These are phyloP conservation scores for Protomyces inundatus DNA, from an alignment of 1,139 yeast genomes.

Conservation along the genomic window DNA sequence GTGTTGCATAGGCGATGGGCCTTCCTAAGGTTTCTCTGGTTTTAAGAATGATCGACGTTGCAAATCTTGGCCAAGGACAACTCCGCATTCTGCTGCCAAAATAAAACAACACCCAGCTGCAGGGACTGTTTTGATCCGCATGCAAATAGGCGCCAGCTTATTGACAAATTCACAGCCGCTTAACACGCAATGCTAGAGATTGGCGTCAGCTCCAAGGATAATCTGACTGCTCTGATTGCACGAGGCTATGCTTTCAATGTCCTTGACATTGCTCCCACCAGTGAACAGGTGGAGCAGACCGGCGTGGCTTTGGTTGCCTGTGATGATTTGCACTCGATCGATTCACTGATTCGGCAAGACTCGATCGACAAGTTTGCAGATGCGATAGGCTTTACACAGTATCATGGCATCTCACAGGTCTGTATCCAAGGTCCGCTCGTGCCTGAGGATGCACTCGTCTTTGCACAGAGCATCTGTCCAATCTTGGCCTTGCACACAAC, in stretches of 20 bases:
- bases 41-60: too few relatives aligned
- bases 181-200: background rate
- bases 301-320: constrained; percentile 9
- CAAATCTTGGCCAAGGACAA: too few relatives aligned
- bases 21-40: too few relatives aligned
- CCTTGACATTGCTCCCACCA: constrained; percentile 1
- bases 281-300: constrained; percentile 6
- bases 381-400: constrained; percentile 23
- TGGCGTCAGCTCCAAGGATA: constrained; percentile 11
- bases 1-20: too few relatives aligned
- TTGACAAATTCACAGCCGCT: too few relatives aligned
- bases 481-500: constrained; percentile 4
- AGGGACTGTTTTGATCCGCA: too few relatives aligned
- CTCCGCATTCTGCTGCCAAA: too few relatives aligned
- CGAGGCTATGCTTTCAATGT: constrained; percentile 22
- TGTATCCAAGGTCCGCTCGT: constrained; percentile 9
- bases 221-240: background rate
- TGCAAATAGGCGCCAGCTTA: too few relatives aligned
- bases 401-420: constrained; percentile 7
- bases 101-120: too few relatives aligned
- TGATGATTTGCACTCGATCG: constrained; percentile 18
- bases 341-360: constrained; percentile 21
- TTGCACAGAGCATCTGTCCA: constrained; percentile 19
- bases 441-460: constrained; percentile 15
- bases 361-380: background rate